Base-by-base conservation (phyloP, 495 filamentous ascomycete species). In the Aspergillus panamensis region DNA sequence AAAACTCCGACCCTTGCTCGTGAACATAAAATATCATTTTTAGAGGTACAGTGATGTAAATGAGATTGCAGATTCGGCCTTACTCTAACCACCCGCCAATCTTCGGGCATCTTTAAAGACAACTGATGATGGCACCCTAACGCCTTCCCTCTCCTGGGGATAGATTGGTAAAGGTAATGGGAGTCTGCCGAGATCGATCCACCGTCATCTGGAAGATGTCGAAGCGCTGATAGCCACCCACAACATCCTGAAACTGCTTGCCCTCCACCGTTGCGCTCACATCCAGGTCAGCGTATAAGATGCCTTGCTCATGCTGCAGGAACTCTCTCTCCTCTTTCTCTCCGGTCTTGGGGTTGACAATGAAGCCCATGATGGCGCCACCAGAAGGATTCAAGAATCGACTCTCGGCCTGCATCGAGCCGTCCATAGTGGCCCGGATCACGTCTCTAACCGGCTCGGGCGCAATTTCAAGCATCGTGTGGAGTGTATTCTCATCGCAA, bases 191-290 rank as follows among this genome's bases (percentile, higher is more conserved):
- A 19, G 51, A 30, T 8, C 74, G 60, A 58, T 75, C 62, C 6
- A 77, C 73, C 31, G 66, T 67, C 12, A 79, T 39, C 30, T 77
- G 57, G 50, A 77, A 77, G 14, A 79, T 63, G 59, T 79, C 73
- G 12, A 70, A 55, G 37, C 76, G 54, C 60, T 79, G 76, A 61
- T 79, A 79, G 6, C 68, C 72, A 8, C 72, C 76, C 3, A 70
- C 72, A 4, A 74, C 60, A 64, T 79, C 76, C 52, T 77, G 74
- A 49, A 69, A 77, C 57, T 77, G 74, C 56, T 77, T 79, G 14
- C 67, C 69, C 52, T 79, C 76, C 20, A 79, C 55, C 16, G 68
- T 70, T 16, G 57, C 59, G 6, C 64, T 62, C 16, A 79, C 43
- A 48, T 79, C 68, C 21, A 79, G 20, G 40, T 79, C 74, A 3